These are phyloP conservation scores for Ophiognomonia clavigignenti-juglandacearum DNA, from an alignment of 2,329 filamentous ascomycete species.

Conservation along the genomic window DNA sequence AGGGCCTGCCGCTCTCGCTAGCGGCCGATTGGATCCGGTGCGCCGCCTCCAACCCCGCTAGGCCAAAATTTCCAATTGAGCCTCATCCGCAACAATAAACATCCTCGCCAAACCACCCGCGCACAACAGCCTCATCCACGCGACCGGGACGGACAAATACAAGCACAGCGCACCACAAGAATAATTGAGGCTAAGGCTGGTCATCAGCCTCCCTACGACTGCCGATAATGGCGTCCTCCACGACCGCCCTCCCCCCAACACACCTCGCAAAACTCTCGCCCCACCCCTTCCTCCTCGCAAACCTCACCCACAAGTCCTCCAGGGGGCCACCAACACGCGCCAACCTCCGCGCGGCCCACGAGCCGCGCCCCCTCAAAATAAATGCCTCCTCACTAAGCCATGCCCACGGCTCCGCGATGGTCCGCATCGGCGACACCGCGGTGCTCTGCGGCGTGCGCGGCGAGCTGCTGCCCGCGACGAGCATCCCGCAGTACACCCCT, in stretches of 20 bases:
- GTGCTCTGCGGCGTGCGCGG: slow-evolving; percentile 91
- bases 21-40: slow-evolving; percentile 8
- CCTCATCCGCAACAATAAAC: neutral
- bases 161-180: neutral
- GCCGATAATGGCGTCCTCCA: slow-evolving; percentile 28
- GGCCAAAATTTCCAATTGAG: slow-evolving; percentile 5
- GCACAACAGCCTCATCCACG: neutral
- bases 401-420: slow-evolving; percentile 83
- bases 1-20: slow-evolving; percentile 14
- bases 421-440: slow-evolving; percentile 83
- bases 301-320: slow-evolving; percentile 53
- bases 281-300: slow-evolving; percentile 82
- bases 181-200: neutral
- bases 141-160: neutral
- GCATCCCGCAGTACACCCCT: slow-evolving; percentile 59
- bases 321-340: slow-evolving; percentile 61
- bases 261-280: slow-evolving; percentile 84
- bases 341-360: slow-evolving; percentile 69
- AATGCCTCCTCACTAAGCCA: slow-evolving; percentile 84
- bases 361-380: slow-evolving; percentile 68
- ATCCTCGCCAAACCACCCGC: neutral
- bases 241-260: slow-evolving; percentile 49
- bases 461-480: slow-evolving; percentile 72
- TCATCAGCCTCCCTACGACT: neutral
- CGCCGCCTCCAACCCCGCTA: slow-evolving; percentile 8